These are phyloP conservation scores for Wallacemonas sp. DNA, from an alignment of 208 protist genomes.

Conservation along the genomic window DNA sequence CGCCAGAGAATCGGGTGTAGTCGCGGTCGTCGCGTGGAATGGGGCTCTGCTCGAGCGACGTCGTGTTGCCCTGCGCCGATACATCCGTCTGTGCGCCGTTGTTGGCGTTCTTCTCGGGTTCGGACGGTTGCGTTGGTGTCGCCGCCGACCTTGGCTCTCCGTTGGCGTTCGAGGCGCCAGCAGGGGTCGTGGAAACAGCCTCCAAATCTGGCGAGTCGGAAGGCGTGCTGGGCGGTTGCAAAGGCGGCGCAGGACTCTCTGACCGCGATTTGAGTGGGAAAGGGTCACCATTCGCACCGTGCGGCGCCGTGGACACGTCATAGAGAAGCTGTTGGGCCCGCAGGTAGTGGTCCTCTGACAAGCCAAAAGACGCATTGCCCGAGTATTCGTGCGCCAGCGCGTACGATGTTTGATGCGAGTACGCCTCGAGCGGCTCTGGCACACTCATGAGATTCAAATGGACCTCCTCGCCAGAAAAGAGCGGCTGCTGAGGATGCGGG, in stretches of 20 bases:
- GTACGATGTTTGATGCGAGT: constrained; percentile 18
- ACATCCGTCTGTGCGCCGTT: too few species aligned
- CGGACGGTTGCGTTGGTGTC: neutral
- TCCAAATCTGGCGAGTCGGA: too few species aligned
- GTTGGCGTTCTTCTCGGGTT: too few species aligned
- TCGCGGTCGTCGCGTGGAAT: constrained; percentile 9
- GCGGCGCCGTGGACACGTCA: neutral
- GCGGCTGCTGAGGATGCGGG: neutral
- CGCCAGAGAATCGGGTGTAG: constrained; percentile 7
- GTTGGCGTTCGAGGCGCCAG: too few species aligned
- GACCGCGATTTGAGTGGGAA: too few species aligned
- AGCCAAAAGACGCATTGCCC: constrained; percentile 52
- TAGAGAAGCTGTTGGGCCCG: constrained; percentile 9
- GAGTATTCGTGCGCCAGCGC: constrained; percentile 41
- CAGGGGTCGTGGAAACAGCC: too few species aligned
- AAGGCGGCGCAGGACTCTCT: too few species aligned
- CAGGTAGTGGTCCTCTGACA: constrained; percentile 9
- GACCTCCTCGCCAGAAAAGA: neutral
- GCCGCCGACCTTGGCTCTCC: neutral
- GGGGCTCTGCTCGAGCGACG: constrained; percentile 8
- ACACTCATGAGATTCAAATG: neutral
- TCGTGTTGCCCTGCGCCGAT: neutral
- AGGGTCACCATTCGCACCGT: too few species aligned
- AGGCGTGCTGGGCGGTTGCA: too few species aligned
- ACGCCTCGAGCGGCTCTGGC: constrained; percentile 3